Evolutionary conservation across 148 eudicot genomes (phyloP).

Genomic region (Camellia granthamiana): DNA sequence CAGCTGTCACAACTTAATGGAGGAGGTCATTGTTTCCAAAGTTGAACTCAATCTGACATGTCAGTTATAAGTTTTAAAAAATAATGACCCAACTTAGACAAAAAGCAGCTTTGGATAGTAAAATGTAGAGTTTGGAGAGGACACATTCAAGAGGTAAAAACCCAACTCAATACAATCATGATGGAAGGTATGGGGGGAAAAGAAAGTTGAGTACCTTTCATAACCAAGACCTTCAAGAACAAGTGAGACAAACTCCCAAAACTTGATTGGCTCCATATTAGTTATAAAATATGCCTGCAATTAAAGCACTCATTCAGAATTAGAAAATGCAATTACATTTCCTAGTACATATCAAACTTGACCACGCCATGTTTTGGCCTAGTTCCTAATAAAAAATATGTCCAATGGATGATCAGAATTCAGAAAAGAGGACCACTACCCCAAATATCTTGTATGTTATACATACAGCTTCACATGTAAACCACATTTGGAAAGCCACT

Average conservation of each 20-base stretch:
- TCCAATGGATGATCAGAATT: neutral
- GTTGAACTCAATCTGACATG: neutral
- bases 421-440: neutral
- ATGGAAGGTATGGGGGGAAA: neutral
- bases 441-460: neutral
- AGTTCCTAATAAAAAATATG: neutral
- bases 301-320: neutral
- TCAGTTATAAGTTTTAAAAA: neutral
- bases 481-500: neutral
- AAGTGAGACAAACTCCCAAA: constrained; percentile 92
- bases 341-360: neutral
- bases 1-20: neutral
- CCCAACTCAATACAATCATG: neutral
- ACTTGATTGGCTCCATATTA: constrained; percentile 85
- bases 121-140: neutral
- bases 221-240: constrained; percentile 96
- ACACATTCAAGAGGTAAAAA: neutral
- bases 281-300: constrained; percentile 91
- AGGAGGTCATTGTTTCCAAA: neutral
- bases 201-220: constrained; percentile 58
- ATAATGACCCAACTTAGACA: neutral
- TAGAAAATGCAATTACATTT: constrained; percentile 2
- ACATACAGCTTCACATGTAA: neutral
- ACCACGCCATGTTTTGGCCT: neutral
- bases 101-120: neutral